Base-by-base conservation (phyloP, 768 basidiomycete species). In the Naganishia randhawae region DNA sequence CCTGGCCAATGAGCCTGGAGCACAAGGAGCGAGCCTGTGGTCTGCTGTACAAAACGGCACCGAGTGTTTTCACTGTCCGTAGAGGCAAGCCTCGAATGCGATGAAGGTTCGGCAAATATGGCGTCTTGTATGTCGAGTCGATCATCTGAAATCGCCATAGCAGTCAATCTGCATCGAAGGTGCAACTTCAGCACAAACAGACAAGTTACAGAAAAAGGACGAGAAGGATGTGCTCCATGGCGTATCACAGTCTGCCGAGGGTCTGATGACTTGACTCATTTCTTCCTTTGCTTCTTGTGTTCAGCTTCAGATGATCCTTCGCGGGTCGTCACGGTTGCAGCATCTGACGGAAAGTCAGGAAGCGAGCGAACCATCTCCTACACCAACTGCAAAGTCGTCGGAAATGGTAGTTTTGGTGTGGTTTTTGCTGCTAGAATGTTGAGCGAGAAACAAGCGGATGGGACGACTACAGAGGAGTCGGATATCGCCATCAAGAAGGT, bases 401-500 rank as follows among this genome's bases (percentile, higher is more conserved):
- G 96, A 66, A 98, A 99, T 78, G 96, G 96, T 81, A 95, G 92
- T 68, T 99, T 99, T 76, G 96, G 96, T 74, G 94, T 99, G 80
- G 96, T 99, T 71, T 98, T 94, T 81, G 91, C 93, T 73, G 95
- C 94, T 68, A 92, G 87, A 81, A 86, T 97, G 65, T 83, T 93
- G 57, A 73, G 78, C 75, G 65, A 65, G 50, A 75, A 72, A 52
- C 67, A 66, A 16, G 71, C 74, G 14, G 74, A 77, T 69, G 76
- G 74, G 32, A 54, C 54, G 22, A 73, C 71, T 33, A 76, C 73
- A 52, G 71, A 71, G 31, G 77, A 79, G 37, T 69, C 70, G 68
- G 92, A 97, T 73, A 96, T 99, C 77, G 96, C 96, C 57, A 99
- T 99, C 86, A 99, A 99, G 91, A 98, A 97, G 84, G 96, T 99